A percentile compares a stretch with the other conserved stretches of the same genome.
These are phyloP conservation scores for Globisporangium solare DNA, from an alignment of 352 stramenopile genomes.

Conservation along the genomic window DNA sequence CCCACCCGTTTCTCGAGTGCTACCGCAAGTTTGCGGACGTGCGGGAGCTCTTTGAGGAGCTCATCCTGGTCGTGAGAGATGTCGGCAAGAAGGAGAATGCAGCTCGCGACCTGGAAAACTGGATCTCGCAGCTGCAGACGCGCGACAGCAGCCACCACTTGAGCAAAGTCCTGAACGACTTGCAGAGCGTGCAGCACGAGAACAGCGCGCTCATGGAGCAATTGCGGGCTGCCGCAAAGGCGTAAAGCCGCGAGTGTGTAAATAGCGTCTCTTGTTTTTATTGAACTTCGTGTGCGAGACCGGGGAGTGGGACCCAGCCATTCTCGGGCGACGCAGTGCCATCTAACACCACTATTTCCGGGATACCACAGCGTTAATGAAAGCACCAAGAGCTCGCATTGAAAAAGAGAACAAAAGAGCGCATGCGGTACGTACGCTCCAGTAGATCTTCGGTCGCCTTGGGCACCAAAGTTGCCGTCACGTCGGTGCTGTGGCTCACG, in stretches of 20 bases:
- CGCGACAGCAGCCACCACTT: slow-evolving; percentile 68
- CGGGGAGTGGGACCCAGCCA: slow-evolving; percentile 7
- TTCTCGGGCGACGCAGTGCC: slow-evolving; percentile 1
- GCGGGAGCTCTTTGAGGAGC: slow-evolving; percentile 79
- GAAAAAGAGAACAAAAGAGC: no score
- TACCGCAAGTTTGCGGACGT: slow-evolving; percentile 83
- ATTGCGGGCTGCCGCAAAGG: slow-evolving; percentile 21
- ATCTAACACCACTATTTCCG: slow-evolving; percentile 10
- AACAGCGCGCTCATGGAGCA: slow-evolving; percentile 59
- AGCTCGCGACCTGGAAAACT: slow-evolving; percentile 73
- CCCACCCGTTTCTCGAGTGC: slow-evolving; percentile 63
- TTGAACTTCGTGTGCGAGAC: slow-evolving; percentile 25
- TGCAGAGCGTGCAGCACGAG: slow-evolving; percentile 63
- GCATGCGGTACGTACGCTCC: slow-evolving; percentile 24
- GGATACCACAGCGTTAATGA: background rate
- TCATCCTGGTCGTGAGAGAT: slow-evolving; percentile 58
- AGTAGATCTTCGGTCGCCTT: slow-evolving; percentile 45
- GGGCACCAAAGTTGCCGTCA: slow-evolving; percentile 51
- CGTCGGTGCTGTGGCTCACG: slow-evolving; percentile 68
- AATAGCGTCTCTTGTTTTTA: background rate
- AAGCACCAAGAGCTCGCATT: background rate
- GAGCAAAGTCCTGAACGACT: slow-evolving; percentile 65
- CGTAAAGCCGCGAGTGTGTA: background rate
- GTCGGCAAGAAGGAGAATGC: slow-evolving; percentile 78
- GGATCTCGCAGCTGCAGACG: slow-evolving; percentile 74